phyloP scores from a whole-genome alignment of 768 basidiomycete species.

The Lactifluus hygrophoroides region DNA sequence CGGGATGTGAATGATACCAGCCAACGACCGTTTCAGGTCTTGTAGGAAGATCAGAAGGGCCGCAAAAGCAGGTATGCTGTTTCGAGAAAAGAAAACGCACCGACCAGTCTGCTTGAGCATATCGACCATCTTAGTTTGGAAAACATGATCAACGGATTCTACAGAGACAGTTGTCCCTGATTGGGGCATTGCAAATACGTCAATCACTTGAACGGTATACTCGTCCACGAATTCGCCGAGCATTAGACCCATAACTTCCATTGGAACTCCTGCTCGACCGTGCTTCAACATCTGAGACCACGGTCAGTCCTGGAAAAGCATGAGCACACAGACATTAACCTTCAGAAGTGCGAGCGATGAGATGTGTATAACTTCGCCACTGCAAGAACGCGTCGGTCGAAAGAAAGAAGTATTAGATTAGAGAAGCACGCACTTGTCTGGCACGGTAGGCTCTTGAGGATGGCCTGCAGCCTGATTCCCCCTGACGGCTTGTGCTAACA shows the following conservation, averaged over 20 bases:
- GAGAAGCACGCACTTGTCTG: conserved; percentile 57
- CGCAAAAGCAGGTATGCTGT: not conserved
- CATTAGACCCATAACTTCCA: conserved; percentile 99
- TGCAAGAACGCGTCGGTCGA: conserved; percentile 27
- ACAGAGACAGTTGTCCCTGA: conserved; percentile 96
- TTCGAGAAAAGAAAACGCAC: conserved; percentile 36
- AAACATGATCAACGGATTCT: conserved; percentile 97
- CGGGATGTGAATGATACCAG: conserved; percentile 99
- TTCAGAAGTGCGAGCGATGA: conserved; percentile 95
- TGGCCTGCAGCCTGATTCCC: conserved; percentile 1
- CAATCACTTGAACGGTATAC: conserved; percentile 88
- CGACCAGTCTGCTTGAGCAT: conserved; percentile 99
- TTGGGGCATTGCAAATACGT: conserved; percentile 99
- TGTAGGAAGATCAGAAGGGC: not conserved
- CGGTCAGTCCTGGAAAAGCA: conserved; percentile 2
- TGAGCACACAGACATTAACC: conserved; percentile 36
- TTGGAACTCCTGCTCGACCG: conserved; percentile 95
- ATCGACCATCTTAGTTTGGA: conserved; percentile 96
- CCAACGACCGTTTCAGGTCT: conserved; percentile 98
- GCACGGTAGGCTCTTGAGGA: conserved; percentile 45
- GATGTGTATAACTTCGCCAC: conserved; percentile 94
- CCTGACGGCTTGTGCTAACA: conserved; percentile 28
- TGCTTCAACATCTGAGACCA: conserved; percentile 89
- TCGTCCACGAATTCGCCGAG: conserved; percentile 98
- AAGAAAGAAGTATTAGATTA: conserved; percentile 10